phyloP scores from a whole-genome alignment of 1,284 basidiomycete species.

The Pseudozyma hubeiensis region DNA sequence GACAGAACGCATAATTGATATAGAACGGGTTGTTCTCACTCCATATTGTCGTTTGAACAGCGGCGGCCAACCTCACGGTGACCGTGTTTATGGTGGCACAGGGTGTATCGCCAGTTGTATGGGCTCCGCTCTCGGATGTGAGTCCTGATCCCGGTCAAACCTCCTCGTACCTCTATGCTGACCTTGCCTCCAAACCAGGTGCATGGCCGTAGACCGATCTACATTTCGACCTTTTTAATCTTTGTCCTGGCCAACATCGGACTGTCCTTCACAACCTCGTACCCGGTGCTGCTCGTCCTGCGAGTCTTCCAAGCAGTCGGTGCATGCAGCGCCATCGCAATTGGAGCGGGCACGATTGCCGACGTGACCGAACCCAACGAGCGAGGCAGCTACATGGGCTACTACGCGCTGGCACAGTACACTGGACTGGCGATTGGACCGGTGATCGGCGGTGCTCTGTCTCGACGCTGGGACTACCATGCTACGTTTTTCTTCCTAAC shows the following conservation, averaged over 20 bases:
- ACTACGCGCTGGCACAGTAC: conserved; percentile 24
- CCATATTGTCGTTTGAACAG: background rate
- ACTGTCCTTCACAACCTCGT: conserved; percentile 1
- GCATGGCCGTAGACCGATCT: conserved; percentile 26
- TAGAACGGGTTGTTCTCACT: background rate
- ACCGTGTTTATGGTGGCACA: conserved; percentile 6
- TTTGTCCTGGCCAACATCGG: conserved; percentile 2
- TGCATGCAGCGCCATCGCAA: conserved; percentile 40
- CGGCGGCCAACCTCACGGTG: conserved; percentile 6
- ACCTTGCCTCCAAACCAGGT: background rate
- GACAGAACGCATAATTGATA: background rate
- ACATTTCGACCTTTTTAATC: conserved; percentile 9
- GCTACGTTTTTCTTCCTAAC: conserved; percentile 8
- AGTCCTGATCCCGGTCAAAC: background rate
- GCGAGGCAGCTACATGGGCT: conserved; percentile 47
- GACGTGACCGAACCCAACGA: conserved; percentile 43
- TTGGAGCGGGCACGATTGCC: conserved; percentile 42
- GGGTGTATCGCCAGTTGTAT: conserved; percentile 1
- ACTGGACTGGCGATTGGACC: conserved; percentile 35
- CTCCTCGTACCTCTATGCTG: no score
- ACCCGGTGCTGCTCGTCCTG: background rate
- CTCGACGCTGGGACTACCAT: conserved; percentile 38
- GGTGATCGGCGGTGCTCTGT: conserved; percentile 32
- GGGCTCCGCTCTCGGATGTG: conserved; percentile 7
- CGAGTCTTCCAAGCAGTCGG: conserved; percentile 3